phyloP scores from a whole-genome alignment of 768 basidiomycete species.

The Mycena maculata region DNA sequence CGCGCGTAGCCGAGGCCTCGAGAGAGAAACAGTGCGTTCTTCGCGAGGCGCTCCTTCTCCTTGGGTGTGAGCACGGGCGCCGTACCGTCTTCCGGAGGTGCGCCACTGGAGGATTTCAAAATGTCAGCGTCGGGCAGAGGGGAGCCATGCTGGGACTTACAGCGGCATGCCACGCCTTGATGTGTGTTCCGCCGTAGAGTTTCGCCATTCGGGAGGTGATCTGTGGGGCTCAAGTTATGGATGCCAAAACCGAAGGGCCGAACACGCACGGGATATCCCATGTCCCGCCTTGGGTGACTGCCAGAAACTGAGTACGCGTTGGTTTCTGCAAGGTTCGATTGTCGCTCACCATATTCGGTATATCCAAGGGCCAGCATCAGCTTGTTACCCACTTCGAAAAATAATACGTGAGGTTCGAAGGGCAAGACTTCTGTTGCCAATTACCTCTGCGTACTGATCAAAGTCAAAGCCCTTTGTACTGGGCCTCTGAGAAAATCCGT shows the following conservation, averaged over 20 bases:
- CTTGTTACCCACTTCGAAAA: constrained; percentile 55
- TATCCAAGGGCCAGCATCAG: constrained; percentile 63
- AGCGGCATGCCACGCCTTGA: constrained; percentile 64
- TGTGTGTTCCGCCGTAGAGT: constrained; percentile 49
- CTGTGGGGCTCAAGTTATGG: constrained; percentile 27
- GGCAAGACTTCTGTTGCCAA: not conserved
- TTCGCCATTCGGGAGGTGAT: constrained; percentile 45
- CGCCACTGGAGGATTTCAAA: too few relatives aligned
- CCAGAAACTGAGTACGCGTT: not conserved
- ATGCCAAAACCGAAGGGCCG: constrained; percentile 8
- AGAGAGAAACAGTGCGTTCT: not conserved
- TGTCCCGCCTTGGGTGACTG: constrained; percentile 62
- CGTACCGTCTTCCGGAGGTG: not conserved
- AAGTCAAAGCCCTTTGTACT: constrained; percentile 60
- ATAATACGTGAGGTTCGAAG: not conserved
- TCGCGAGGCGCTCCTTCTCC: not conserved
- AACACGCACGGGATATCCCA: constrained; percentile 52
- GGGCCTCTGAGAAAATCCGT: constrained; percentile 69
- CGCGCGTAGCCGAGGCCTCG: constrained; percentile 1
- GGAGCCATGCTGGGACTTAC: constrained; percentile 40
- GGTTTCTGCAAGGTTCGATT: not conserved
- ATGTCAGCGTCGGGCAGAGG: not conserved
- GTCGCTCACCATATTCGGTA: constrained; percentile 55
- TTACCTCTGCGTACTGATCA: constrained; percentile 65
- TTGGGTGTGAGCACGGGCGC: not conserved